These are phyloP conservation scores for Fragaria iinumae DNA, from an alignment of 306 rosid species.

Conservation along the genomic window DNA sequence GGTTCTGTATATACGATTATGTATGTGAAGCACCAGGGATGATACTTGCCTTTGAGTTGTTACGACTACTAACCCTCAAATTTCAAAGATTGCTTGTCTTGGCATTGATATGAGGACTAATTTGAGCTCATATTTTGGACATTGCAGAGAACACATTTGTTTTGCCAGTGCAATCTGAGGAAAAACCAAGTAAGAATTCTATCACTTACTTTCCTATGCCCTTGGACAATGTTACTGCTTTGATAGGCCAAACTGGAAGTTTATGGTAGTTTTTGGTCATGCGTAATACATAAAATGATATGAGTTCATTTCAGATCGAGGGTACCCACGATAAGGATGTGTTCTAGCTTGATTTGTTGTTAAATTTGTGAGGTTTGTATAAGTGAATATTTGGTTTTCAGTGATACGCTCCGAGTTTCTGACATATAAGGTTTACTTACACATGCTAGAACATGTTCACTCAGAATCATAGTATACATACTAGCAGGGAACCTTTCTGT, in stretches of 20 bases:
- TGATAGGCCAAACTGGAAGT: background rate
- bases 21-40: no score
- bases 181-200: constrained; percentile 33
- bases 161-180: constrained; percentile 38
- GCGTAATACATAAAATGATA: background rate
- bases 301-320: background rate
- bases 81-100: background rate
- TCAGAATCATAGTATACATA: background rate
- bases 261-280: background rate
- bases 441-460: background rate
- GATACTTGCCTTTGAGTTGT: background rate
- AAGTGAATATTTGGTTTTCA: background rate
- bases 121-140: constrained; percentile 24
- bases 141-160: constrained; percentile 64
- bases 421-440: background rate
- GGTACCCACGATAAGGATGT: background rate
- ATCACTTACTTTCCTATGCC: background rate
- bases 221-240: constrained; percentile 14
- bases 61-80: background rate
- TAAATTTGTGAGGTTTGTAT: background rate
- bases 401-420: background rate
- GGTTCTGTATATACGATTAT: background rate
- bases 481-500: background rate
- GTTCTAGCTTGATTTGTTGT: background rate
- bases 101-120: constrained; percentile 4